phyloP scores from a whole-genome alignment of 805 yeast species.

The Nadsonia fulvescens region DNA sequence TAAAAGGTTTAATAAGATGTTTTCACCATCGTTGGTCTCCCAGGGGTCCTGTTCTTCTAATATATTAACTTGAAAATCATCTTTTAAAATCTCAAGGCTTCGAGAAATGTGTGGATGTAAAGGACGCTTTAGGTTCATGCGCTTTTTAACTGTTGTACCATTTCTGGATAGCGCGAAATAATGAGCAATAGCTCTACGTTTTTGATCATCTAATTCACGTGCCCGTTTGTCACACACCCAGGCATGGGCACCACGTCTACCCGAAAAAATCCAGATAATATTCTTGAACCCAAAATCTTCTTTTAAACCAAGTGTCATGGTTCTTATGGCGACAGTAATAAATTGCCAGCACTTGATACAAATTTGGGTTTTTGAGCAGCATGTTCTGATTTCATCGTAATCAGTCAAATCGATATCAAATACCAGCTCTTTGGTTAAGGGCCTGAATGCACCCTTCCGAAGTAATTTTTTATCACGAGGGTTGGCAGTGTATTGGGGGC shows the following conservation, averaged over 20 bases:
- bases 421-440: slow-evolving; percentile 72
- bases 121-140: slow-evolving; percentile 50
- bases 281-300: slow-evolving; percentile 84
- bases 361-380: slow-evolving; percentile 73
- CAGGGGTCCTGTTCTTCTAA: slow-evolving; percentile 80
- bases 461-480: slow-evolving; percentile 66
- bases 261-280: slow-evolving; percentile 89
- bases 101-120: slow-evolving; percentile 72
- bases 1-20: slow-evolving; percentile 39
- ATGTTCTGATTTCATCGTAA: slow-evolving; percentile 83
- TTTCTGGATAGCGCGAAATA: slow-evolving; percentile 54
- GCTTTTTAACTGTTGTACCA: slow-evolving; percentile 27
- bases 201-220: slow-evolving; percentile 48
- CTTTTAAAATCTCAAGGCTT: slow-evolving; percentile 48
- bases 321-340: slow-evolving; percentile 64
- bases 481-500: slow-evolving; percentile 75
- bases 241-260: slow-evolving; percentile 98
- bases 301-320: slow-evolving; percentile 50
- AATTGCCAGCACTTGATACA: slow-evolving; percentile 90
- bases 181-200: slow-evolving; percentile 64
- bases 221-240: slow-evolving; percentile 89
- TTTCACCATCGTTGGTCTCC: slow-evolving; percentile 36
- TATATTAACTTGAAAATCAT: slow-evolving; percentile 45
- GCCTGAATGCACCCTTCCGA: slow-evolving; percentile 61
- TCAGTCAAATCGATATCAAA: slow-evolving; percentile 97